Conservation (phyloP, 306 rosid species). For the Ziziphus jujuba region DNA sequence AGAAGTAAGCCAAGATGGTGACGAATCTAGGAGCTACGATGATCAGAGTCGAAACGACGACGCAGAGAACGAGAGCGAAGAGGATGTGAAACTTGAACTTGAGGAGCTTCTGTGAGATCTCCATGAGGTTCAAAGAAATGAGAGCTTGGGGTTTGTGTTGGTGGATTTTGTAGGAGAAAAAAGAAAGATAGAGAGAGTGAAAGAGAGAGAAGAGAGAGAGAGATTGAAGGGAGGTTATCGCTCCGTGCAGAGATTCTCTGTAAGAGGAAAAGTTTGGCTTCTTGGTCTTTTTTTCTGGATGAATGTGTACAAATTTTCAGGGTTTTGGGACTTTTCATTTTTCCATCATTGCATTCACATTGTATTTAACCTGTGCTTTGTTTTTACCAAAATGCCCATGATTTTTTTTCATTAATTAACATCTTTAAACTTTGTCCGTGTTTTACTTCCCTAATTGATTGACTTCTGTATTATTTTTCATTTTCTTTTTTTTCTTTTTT, state of each 20-base stretch:
- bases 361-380: not conserved
- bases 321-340: not conserved
- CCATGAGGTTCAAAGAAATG: constrained; percentile 35
- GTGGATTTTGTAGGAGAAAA: constrained; percentile 2
- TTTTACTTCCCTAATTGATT: too few species aligned
- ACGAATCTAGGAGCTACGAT: constrained; percentile 55
- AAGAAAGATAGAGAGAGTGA: not conserved
- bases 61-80: constrained; percentile 19
- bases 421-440: not conserved
- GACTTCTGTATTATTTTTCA: too few species aligned
- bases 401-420: not conserved
- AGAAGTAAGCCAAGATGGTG: constrained; percentile 69
- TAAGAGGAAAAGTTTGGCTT: not conserved
- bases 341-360: too few species aligned
- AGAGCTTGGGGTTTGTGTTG: not conserved
- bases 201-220: not conserved
- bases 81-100: constrained; percentile 56
- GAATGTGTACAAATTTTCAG: not conserved
- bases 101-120: constrained; percentile 61
- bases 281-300: constrained; percentile 3
- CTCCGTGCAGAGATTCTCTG: constrained; percentile 48
- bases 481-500: too few species aligned
- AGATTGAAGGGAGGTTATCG: not conserved
- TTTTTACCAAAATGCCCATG: constrained; percentile 14
- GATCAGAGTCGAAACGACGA: constrained; percentile 34